Evolutionary conservation across 2,329 filamentous ascomycete species (phyloP).

Genomic region (Diaporthe australafricana): DNA sequence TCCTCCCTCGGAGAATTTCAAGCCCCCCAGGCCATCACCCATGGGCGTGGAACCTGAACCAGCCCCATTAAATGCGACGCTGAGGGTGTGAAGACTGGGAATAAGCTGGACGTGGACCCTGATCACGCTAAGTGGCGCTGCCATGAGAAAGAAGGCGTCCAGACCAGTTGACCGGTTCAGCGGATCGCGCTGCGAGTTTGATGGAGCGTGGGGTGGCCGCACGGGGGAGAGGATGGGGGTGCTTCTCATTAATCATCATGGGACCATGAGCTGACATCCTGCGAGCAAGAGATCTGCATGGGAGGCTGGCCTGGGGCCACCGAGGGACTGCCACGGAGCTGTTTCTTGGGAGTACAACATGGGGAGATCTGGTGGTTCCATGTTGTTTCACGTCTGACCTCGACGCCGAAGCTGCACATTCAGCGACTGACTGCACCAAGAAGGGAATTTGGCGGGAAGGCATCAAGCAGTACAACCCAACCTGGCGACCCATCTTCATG

Average conservation of each 20-base stretch:
- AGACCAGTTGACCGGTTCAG: slow-evolving; percentile 28
- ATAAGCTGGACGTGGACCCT: slow-evolving; percentile 2
- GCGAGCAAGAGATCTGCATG: slow-evolving; percentile 13
- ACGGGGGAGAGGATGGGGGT: background rate
- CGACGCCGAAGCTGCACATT: background rate
- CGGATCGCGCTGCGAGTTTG: background rate
- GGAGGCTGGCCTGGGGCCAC: background rate
- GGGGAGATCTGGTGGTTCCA: background rate
- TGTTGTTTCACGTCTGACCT: background rate
- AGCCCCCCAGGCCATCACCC: background rate
- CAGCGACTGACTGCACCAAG: background rate
- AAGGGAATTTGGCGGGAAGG: background rate
- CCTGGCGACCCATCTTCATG: background rate
- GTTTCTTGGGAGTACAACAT: background rate
- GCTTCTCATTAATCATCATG: slow-evolving; percentile 21
- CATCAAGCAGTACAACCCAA: background rate
- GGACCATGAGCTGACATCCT: slow-evolving; percentile 19
- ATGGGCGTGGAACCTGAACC: background rate
- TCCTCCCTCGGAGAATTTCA: slow-evolving; percentile 19
- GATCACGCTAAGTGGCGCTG: slow-evolving; percentile 10
- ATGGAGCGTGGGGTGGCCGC: slow-evolving; percentile 19
- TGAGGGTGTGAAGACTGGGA: slow-evolving; percentile 4
- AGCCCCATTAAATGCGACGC: background rate
- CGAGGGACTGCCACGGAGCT: background rate
- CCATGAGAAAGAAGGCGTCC: slow-evolving; percentile 25